Evolutionary conservation across 1,284 basidiomycete genomes (phyloP).

Genomic region (Volvariella surrecta): DNA sequence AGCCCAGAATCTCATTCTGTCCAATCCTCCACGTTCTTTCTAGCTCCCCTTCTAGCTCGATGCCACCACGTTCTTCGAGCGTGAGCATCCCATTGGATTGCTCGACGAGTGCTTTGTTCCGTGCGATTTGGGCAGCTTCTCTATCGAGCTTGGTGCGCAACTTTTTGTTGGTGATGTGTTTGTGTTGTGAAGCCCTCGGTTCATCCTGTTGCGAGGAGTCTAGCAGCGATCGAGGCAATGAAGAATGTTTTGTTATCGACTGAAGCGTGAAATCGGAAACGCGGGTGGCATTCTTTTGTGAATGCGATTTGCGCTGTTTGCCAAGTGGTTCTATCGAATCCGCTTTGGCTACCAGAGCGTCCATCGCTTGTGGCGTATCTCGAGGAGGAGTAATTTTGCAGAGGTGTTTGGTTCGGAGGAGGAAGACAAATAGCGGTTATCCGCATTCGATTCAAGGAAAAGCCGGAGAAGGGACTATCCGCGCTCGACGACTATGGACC

Average conservation of each 20-base stretch:
- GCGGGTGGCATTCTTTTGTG: not conserved
- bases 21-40: constrained; percentile 87
- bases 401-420: no score
- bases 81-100: constrained; percentile 62
- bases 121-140: constrained; percentile 47
- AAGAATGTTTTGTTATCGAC: constrained; percentile 50
- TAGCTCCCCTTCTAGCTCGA: constrained; percentile 69
- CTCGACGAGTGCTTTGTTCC: constrained; percentile 47
- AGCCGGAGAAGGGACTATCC: constrained; percentile 1
- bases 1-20: constrained; percentile 70
- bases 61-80: constrained; percentile 55
- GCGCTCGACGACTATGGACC: constrained; percentile 7
- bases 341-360: constrained; percentile 59
- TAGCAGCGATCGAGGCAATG: constrained; percentile 53
- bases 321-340: constrained; percentile 40
- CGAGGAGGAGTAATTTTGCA: no score
- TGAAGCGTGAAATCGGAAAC: constrained; percentile 47
- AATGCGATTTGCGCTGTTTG: constrained; percentile 29
- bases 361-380: constrained; percentile 45
- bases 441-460: constrained; percentile 1
- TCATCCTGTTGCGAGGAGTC: no score
- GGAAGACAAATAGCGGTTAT: no score
- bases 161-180: constrained; percentile 69
- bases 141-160: constrained; percentile 61
- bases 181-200: no score